These are phyloP conservation scores for Suhomyces anneliseae DNA, from an alignment of 1,139 yeast species.

Conservation along the genomic window DNA sequence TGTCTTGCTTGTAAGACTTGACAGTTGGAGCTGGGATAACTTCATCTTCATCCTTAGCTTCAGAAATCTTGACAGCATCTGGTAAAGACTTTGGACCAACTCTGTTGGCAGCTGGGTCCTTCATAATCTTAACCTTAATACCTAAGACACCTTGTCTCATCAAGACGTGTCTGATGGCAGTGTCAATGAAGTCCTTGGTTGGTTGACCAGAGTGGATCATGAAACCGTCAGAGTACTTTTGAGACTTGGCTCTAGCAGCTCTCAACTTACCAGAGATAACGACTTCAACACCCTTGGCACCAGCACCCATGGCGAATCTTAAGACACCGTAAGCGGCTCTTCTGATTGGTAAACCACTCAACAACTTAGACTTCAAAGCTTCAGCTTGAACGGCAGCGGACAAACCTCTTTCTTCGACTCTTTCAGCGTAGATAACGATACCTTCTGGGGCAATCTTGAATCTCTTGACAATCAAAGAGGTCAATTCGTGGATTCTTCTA, in stretches of 20 bases:
- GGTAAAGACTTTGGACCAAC: conserved; percentile 92
- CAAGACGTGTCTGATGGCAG: conserved; percentile 99
- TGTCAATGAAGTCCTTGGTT: conserved; percentile 96
- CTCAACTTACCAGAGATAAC: conserved; percentile 99
- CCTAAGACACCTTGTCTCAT: conserved; percentile 99
- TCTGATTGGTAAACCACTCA: conserved; percentile 99
- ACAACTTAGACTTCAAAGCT: conserved; percentile 96
- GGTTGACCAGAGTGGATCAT: conserved; percentile 99
- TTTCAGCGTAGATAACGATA: conserved; percentile 95
- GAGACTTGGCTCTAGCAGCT: conserved; percentile 99
- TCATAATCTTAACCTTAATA: conserved; percentile 99
- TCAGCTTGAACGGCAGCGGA: conserved; percentile 99
- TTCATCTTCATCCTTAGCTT: conserved; percentile 96
- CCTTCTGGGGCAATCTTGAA: conserved; percentile 95
- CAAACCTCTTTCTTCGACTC: conserved; percentile 99
- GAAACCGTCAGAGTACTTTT: conserved; percentile 99
- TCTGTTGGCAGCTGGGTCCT: conserved; percentile 93
- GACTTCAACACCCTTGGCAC: conserved; percentile 99
- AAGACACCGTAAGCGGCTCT: conserved; percentile 99
- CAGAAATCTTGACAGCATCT: conserved; percentile 91
- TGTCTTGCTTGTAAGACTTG: conserved; percentile 60
- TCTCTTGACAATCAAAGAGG: conserved; percentile 97
- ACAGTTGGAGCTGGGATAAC: conserved; percentile 80
- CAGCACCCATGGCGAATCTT: conserved; percentile 99
- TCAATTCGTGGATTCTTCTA: conserved; percentile 99